A percentile compares a stretch with the other conserved stretches of the same genome.
These are phyloP conservation scores for Anthostomella pinea DNA, from an alignment of 2,329 filamentous ascomycete genomes.

Conservation along the genomic window DNA sequence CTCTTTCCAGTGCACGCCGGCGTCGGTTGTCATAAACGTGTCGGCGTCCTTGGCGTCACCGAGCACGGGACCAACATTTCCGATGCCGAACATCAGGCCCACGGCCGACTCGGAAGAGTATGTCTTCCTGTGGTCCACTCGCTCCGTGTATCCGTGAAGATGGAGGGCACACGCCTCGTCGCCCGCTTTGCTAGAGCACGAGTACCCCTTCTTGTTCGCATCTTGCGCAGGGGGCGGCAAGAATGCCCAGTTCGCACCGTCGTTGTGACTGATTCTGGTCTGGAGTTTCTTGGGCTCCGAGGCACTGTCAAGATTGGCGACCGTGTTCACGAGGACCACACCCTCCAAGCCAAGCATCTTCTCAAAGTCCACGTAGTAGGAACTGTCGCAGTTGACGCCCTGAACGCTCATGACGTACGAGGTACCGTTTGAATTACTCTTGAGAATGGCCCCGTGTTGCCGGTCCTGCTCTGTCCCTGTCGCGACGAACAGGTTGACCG, in stretches of 20 bases:
- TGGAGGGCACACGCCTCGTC: conserved; percentile 77
- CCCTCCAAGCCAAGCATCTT: conserved; percentile 92
- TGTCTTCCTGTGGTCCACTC: conserved; percentile 74
- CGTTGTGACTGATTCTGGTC: conserved; percentile 93
- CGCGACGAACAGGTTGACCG: conserved; percentile 90
- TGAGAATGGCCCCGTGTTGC: conserved; percentile 84
- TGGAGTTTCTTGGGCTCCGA: conserved; percentile 75
- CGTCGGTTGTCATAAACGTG: conserved; percentile 89
- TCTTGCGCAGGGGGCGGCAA: conserved; percentile 71
- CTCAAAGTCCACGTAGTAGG: conserved; percentile 89
- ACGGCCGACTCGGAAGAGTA: conserved; percentile 87
- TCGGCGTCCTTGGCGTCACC: conserved; percentile 68
- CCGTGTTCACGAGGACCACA: conserved; percentile 81
- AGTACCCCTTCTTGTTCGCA: conserved; percentile 66
- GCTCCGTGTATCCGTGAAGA: conserved; percentile 93
- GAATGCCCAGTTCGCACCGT: conserved; percentile 82
- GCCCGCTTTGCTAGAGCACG: conserved; percentile 60
- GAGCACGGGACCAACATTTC: conserved; percentile 79
- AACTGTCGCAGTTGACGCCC: conserved; percentile 75
- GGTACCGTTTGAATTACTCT: conserved; percentile 98
- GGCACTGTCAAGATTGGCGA: conserved; percentile 68
- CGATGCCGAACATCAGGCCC: conserved; percentile 85
- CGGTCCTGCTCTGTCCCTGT: conserved; percentile 63
- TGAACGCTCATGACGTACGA: conserved; percentile 83
- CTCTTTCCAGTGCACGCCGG: conserved; percentile 82